Percentiles rank a stretch among this genome's conserved stretches.
phyloP scores from a whole-genome alignment of 2,329 filamentous ascomycete species.

The Xylaria sp. region DNA sequence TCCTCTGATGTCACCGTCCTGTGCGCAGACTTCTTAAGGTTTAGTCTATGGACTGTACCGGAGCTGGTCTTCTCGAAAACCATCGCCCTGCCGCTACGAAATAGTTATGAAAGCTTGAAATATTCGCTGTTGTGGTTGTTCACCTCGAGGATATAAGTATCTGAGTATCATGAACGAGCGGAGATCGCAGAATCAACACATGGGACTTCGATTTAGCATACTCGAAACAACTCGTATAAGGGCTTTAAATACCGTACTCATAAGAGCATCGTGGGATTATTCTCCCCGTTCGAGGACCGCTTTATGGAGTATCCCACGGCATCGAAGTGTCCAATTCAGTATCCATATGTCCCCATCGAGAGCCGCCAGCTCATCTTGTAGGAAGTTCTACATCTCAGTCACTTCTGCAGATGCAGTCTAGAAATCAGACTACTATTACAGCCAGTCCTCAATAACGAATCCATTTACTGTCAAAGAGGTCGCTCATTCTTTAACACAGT shows the following conservation, averaged over 20 bases:
- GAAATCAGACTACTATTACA: not conserved
- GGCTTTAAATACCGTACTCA: not conserved
- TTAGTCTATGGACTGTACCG: not conserved
- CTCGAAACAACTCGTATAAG: not conserved
- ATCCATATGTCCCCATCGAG: not conserved
- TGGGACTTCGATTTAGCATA: not conserved
- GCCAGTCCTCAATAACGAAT: not conserved
- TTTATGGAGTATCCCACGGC: not conserved
- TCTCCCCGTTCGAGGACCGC: not conserved
- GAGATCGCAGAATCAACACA: not conserved
- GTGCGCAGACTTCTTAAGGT: not conserved
- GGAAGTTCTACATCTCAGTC: not conserved
- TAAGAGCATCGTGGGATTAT: not conserved
- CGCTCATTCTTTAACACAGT: not conserved
- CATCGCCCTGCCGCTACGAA: not conserved
- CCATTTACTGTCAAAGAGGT: not conserved
- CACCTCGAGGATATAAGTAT: not conserved
- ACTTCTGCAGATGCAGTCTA: not conserved
- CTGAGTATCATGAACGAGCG: not conserved
- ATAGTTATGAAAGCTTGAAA: not conserved
- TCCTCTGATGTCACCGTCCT: not conserved
- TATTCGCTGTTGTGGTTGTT: not conserved
- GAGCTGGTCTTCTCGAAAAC: not conserved
- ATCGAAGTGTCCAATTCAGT: not conserved
- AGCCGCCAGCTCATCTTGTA: not conserved